Evolutionary conservation across 176 grass and related monocot genomes (phyloP).

Genomic region (Tuctoria greenei): DNA sequence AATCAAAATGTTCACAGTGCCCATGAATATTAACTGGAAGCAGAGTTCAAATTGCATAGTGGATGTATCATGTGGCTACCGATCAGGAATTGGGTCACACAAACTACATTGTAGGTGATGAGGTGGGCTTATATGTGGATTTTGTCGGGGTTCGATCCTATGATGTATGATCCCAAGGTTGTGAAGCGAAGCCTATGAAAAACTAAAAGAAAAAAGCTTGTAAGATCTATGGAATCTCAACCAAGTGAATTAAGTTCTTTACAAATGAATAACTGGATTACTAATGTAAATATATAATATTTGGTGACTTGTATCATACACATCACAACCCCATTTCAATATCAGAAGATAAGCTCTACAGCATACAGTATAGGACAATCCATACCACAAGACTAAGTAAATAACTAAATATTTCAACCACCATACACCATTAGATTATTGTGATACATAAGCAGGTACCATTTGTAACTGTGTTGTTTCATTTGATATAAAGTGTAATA

Average conservation of each 20-base stretch:
- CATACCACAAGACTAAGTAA: background rate
- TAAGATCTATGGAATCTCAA: conserved; percentile 1
- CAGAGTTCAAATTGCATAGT: background rate
- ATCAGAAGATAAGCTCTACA: conserved; percentile 15
- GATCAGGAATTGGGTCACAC: background rate
- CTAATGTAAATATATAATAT: conserved; percentile 4
- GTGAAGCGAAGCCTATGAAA: background rate
- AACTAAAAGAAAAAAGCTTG: background rate
- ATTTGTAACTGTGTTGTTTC: background rate
- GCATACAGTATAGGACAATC: background rate
- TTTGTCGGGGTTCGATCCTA: background rate
- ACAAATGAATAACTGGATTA: background rate
- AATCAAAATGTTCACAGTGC: background rate
- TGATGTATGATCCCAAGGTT: background rate
- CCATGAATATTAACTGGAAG: background rate
- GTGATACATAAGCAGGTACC: background rate
- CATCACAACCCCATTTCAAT: background rate
- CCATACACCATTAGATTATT: background rate
- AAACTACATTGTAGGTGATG: background rate
- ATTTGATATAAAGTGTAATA: conserved; percentile 13
- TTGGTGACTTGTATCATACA: background rate
- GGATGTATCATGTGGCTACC: background rate
- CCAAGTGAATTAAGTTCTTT: conserved; percentile 2
- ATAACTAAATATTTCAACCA: conserved; percentile 13
- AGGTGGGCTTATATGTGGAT: background rate